Evolutionary conservation across 352 stramenopile genomes (phyloP).

Genomic region (Pilasporangium apinafurcum): DNA sequence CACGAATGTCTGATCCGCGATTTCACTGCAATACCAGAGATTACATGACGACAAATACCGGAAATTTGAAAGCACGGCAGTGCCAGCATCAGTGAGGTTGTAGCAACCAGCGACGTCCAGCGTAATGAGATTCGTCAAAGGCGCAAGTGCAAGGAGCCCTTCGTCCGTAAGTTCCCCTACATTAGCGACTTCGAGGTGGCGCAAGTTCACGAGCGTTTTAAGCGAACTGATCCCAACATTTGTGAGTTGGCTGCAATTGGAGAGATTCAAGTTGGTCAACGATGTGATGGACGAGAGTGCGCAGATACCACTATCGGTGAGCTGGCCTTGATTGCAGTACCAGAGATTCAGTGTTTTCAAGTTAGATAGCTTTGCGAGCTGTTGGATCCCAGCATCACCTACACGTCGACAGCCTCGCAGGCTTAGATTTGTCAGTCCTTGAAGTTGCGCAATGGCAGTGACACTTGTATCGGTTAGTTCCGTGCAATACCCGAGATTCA

Average conservation of each 20-base stretch:
- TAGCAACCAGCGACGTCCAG: slow-evolving; percentile 75
- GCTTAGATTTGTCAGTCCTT: slow-evolving; percentile 42
- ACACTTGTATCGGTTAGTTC: slow-evolving; percentile 61
- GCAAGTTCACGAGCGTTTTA: slow-evolving; percentile 45
- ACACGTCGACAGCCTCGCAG: slow-evolving; percentile 57
- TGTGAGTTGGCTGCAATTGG: slow-evolving; percentile 76
- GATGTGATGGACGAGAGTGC: slow-evolving; percentile 37
- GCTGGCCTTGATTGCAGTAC: slow-evolving; percentile 76
- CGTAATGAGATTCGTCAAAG: slow-evolving; percentile 48
- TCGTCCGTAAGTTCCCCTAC: slow-evolving; percentile 65
- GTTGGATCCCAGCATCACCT: slow-evolving; percentile 39
- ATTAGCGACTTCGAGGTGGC: slow-evolving; percentile 69
- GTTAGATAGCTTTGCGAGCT: slow-evolving; percentile 25
- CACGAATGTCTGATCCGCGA: slow-evolving; percentile 51
- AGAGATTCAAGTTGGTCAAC: slow-evolving; percentile 66
- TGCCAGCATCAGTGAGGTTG: slow-evolving; percentile 70
- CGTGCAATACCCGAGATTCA: slow-evolving; percentile 78
- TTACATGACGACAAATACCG: slow-evolving; percentile 57
- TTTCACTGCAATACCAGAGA: slow-evolving; percentile 80
- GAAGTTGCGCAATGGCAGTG: slow-evolving; percentile 27
- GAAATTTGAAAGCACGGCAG: slow-evolving; percentile 48
- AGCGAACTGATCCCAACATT: slow-evolving; percentile 47
- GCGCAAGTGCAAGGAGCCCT: slow-evolving; percentile 38
- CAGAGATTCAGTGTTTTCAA: slow-evolving; percentile 65
- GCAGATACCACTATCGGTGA: slow-evolving; percentile 56